These are phyloP conservation scores for Ichthyophthirius multifiliis DNA, from an alignment of 169 alveolate species.

Conservation along the genomic window DNA sequence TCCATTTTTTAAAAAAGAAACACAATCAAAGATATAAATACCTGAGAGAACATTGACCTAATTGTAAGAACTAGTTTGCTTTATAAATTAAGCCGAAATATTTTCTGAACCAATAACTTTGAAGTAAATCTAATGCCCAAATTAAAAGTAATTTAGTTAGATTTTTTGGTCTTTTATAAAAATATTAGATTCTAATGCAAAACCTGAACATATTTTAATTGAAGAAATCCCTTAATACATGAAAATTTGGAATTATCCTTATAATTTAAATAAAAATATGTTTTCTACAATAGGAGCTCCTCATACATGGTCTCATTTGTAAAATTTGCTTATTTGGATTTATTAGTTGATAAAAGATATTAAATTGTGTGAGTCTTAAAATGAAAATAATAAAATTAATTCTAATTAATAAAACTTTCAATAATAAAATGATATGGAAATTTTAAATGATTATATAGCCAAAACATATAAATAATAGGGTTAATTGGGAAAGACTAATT, in stretches of 20 bases:
- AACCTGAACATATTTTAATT: background rate
- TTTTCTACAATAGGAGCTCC: slow-evolving; percentile 2
- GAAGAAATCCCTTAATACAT: background rate
- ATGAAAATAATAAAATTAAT: background rate
- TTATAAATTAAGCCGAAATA: too few relatives aligned
- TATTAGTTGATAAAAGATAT: background rate
- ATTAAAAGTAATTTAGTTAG: background rate
- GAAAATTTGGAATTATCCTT: background rate
- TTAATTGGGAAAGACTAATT: background rate
- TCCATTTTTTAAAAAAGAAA: too few relatives aligned
- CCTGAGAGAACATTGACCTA: too few relatives aligned
- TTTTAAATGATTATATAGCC: background rate
- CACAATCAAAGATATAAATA: too few relatives aligned
- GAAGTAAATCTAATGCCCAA: background rate
- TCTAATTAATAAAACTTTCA: background rate
- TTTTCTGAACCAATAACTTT: background rate
- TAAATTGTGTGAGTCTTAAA: background rate
- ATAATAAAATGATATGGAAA: slow-evolving; percentile 2
- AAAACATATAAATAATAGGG: background rate
- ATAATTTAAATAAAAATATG: background rate
- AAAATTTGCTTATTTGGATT: background rate
- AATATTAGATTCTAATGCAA: background rate
- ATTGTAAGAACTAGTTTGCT: too few relatives aligned
- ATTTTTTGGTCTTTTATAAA: background rate
- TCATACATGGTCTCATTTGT: background rate